Percentiles rank a stretch among this genome's conserved stretches.
Evolutionary conservation across 306 rosid genomes (phyloP).

Genomic region (Acmispon strigosus): DNA sequence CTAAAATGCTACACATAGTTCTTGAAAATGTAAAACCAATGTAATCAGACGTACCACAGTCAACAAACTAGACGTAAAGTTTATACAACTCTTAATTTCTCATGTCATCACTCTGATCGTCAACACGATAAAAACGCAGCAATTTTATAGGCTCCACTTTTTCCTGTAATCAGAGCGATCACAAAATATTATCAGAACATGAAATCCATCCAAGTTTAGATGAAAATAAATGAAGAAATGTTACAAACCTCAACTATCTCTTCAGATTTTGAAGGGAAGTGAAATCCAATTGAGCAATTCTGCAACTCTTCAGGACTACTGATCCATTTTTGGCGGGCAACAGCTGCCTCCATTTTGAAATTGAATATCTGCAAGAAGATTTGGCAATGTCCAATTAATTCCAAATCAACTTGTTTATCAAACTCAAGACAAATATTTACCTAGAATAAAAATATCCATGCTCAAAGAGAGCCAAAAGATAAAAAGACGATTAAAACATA

Average conservation of each 20-base stretch:
- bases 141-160: slow-evolving; percentile 60
- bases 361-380: slow-evolving; percentile 51
- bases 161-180: slow-evolving; percentile 47
- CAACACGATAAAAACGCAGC: slow-evolving; percentile 71
- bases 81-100: background rate
- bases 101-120: slow-evolving; percentile 15
- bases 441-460: background rate
- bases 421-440: background rate
- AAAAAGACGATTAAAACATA: background rate
- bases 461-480: background rate
- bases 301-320: slow-evolving; percentile 66
- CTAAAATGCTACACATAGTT: slow-evolving; percentile 12
- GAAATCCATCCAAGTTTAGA: background rate
- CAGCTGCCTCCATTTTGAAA: slow-evolving; percentile 60
- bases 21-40: background rate
- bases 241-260: slow-evolving; percentile 49
- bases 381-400: background rate
- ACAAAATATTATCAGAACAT: slow-evolving; percentile 2
- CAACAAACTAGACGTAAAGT: background rate
- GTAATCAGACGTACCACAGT: slow-evolving; percentile 3
- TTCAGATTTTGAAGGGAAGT: slow-evolving; percentile 46
- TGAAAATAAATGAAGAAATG: background rate
- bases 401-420: background rate
- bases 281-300: slow-evolving; percentile 84
- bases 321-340: slow-evolving; percentile 78